A percentile compares a stretch with the other conserved stretches of the same genome.
Evolutionary conservation across 768 basidiomycete species (phyloP).

Genomic region (Lentinula raphanica): DNA sequence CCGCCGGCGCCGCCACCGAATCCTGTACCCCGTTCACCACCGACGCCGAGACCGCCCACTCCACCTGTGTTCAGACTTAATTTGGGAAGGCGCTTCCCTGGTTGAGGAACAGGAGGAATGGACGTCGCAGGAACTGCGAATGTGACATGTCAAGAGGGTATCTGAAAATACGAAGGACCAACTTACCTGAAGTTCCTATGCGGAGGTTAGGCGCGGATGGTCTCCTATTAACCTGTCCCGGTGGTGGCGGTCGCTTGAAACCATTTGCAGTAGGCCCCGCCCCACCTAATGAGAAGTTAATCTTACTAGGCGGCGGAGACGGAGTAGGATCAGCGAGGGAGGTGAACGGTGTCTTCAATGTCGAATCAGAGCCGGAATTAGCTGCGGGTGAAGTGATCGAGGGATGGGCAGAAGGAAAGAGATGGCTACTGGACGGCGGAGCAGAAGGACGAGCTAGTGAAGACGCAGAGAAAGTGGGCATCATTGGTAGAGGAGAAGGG

Average conservation of each 20-base stretch:
- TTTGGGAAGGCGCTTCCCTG: slow-evolving; percentile 2
- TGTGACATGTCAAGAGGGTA: not conserved
- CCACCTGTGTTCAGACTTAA: slow-evolving; percentile 10
- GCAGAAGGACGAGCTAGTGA: slow-evolving; percentile 13
- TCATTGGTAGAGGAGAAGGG: slow-evolving; percentile 51
- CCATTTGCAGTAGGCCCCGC: not conserved
- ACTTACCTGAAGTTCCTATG: slow-evolving; percentile 1
- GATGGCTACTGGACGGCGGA: slow-evolving; percentile 37
- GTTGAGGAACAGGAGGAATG: not conserved
- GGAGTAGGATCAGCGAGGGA: slow-evolving; percentile 1
- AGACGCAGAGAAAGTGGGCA: slow-evolving; percentile 40
- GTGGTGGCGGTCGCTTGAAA: slow-evolving; percentile 9
- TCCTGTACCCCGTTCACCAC: slow-evolving; percentile 1
- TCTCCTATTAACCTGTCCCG: slow-evolving; percentile 7
- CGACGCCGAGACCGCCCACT: slow-evolving; percentile 5
- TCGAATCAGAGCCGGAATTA: not conserved
- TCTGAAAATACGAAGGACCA: not conserved
- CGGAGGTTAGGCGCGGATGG: slow-evolving; percentile 1
- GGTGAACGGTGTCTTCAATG: not conserved
- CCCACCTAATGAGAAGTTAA: not conserved
- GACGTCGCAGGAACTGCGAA: not conserved
- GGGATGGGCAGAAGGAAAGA: slow-evolving; percentile 60
- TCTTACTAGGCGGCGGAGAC: slow-evolving; percentile 2
- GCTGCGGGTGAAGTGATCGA: not conserved
- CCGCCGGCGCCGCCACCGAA: slow-evolving; percentile 2